These are phyloP conservation scores for Fomitopsis schrenkii DNA, from an alignment of 1,284 basidiomycete species.

Conservation along the genomic window DNA sequence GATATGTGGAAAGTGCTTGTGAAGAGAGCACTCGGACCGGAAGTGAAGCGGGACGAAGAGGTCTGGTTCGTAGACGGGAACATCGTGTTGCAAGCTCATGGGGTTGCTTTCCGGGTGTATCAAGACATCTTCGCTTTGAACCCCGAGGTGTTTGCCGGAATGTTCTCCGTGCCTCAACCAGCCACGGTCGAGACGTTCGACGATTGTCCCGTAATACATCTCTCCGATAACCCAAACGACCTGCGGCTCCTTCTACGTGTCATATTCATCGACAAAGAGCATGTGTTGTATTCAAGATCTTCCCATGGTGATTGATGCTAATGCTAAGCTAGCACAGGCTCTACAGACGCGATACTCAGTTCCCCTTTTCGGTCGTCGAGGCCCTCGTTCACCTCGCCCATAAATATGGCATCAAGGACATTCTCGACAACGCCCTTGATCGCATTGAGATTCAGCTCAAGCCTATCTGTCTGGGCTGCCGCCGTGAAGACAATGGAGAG, in stretches of 20 bases:
- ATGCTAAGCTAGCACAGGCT: neutral
- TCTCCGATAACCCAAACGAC: conserved; percentile 5
- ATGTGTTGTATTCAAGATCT: neutral
- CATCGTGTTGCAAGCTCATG: neutral
- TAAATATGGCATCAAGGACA: neutral
- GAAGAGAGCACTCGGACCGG: too few species aligned
- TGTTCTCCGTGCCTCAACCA: too few species aligned
- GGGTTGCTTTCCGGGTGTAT: too few species aligned
- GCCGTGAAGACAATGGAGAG: conserved; percentile 13
- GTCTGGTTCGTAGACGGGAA: neutral
- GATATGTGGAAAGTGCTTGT: too few species aligned
- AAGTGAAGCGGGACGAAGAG: neutral
- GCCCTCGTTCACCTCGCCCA: conserved; percentile 8
- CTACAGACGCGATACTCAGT: neutral
- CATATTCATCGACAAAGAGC: neutral
- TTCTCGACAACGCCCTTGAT: conserved; percentile 1
- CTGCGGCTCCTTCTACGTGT: conserved; percentile 4
- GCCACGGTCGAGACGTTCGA: neutral
- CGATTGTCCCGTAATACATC: conserved; percentile 5
- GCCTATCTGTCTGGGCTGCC: conserved; percentile 1
- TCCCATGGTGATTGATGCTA: neutral
- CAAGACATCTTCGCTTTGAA: too few species aligned
- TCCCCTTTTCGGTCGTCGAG: conserved; percentile 2
- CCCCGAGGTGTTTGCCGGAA: too few species aligned
- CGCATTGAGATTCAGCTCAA: neutral